phyloP scores from a whole-genome alignment of 441 rosid species.

The Bruguiera hainesii region DNA sequence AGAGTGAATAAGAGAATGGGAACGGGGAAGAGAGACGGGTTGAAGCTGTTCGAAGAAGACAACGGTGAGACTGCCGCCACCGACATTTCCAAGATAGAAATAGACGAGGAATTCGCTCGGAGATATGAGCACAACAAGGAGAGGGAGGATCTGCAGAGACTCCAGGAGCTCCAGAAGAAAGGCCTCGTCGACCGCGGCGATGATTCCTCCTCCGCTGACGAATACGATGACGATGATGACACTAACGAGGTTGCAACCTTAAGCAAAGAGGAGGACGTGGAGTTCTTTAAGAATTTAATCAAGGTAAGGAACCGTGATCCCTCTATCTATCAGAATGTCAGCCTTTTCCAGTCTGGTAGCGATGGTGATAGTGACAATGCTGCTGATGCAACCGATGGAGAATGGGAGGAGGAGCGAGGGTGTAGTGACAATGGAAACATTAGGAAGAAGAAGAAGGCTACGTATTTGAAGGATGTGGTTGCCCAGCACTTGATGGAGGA shows the following conservation, averaged over 20 bases:
- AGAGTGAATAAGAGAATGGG: no score
- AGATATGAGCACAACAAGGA: constrained; percentile 57
- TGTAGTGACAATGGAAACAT: constrained; percentile 11
- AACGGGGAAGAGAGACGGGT: not conserved
- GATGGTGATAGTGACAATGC: constrained; percentile 27
- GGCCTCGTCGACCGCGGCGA: constrained; percentile 36
- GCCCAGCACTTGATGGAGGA: constrained; percentile 61
- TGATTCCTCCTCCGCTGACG: constrained; percentile 31
- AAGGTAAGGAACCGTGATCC: constrained; percentile 58
- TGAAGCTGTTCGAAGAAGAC: constrained; percentile 48
- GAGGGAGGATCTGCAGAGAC: constrained; percentile 62
- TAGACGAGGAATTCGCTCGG: constrained; percentile 46
- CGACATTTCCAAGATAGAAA: constrained; percentile 38
- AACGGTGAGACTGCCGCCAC: constrained; percentile 28
- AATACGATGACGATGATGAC: constrained; percentile 25
- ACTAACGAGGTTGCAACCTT: not conserved
- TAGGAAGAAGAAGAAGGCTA: constrained; percentile 22
- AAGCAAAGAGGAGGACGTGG: constrained; percentile 26
- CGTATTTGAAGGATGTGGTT: constrained; percentile 65
- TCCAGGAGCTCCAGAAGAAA: constrained; percentile 39
- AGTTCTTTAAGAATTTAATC: constrained; percentile 42
- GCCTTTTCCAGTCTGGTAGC: constrained; percentile 41
- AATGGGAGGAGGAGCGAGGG: constrained; percentile 20
- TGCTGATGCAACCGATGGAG: not conserved
- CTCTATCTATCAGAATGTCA: constrained; percentile 31